Conservation (phyloP, 331 rosid genomes). For the Malus hybrid region DNA sequence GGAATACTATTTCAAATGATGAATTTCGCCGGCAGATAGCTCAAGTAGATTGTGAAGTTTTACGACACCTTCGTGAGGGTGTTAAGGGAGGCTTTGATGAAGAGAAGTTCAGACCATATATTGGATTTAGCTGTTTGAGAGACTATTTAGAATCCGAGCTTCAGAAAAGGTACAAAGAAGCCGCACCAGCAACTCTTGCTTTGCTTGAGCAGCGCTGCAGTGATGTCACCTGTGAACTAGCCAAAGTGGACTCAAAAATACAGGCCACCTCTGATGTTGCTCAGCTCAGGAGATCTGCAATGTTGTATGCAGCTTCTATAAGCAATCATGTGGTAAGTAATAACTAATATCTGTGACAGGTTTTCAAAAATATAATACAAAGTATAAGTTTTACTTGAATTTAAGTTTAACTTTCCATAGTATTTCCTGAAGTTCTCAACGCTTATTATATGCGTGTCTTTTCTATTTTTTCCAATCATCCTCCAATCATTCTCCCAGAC, state of each 20-base stretch:
- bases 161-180: constrained; percentile 93
- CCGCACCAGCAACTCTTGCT: constrained; percentile 94
- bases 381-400: background rate
- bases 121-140: constrained; percentile 77
- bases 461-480: background rate
- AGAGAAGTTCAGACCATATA: constrained; percentile 62
- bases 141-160: constrained; percentile 86
- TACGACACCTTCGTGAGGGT: constrained; percentile 70
- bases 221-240: constrained; percentile 64
- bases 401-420: background rate
- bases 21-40: constrained; percentile 88
- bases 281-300: constrained; percentile 75
- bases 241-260: constrained; percentile 65
- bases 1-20: constrained; percentile 69
- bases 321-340: constrained; percentile 73
- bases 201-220: constrained; percentile 89
- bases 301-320: constrained; percentile 75
- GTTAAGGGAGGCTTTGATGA: constrained; percentile 89
- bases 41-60: constrained; percentile 76
- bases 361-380: background rate
- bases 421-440: background rate
- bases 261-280: constrained; percentile 86
- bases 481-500: no score
- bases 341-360: background rate
- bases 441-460: background rate